phyloP scores from a whole-genome alignment of 768 basidiomycete genomes.

The Suillus ampliporus region DNA sequence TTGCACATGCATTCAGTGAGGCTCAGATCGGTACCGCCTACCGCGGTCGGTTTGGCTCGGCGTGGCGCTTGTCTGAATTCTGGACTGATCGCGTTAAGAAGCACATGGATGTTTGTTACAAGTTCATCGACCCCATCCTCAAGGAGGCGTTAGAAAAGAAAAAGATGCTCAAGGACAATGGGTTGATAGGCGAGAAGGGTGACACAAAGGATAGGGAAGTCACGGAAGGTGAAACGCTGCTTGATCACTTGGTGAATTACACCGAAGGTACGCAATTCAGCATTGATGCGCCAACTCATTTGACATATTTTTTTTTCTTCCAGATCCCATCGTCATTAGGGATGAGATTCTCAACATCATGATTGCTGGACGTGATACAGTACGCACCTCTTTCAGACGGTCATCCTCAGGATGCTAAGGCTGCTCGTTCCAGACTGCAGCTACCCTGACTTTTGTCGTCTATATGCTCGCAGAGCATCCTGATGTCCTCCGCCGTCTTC shows the following conservation, averaged over 20 bases:
- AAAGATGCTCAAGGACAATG: slow-evolving; percentile 19
- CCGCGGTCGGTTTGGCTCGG: slow-evolving; percentile 43
- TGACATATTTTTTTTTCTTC: slow-evolving; percentile 6
- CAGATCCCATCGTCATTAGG: slow-evolving; percentile 38
- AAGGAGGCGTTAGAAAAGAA: slow-evolving; percentile 47
- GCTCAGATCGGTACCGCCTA: slow-evolving; percentile 40
- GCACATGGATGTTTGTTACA: slow-evolving; percentile 46
- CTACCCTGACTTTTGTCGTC: slow-evolving; percentile 34
- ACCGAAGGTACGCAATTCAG: slow-evolving; percentile 50
- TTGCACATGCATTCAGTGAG: slow-evolving; percentile 45
- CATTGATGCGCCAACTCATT: background rate
- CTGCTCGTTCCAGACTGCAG: slow-evolving; percentile 29
- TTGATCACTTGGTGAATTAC: slow-evolving; percentile 59
- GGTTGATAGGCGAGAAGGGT: slow-evolving; percentile 14
- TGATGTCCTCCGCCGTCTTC: slow-evolving; percentile 32
- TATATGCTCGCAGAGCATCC: slow-evolving; percentile 37
- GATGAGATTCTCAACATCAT: slow-evolving; percentile 45
- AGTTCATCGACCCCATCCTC: slow-evolving; percentile 56
- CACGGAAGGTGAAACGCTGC: slow-evolving; percentile 48
- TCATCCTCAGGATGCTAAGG: background rate
- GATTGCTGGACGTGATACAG: slow-evolving; percentile 43
- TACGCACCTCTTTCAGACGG: slow-evolving; percentile 12
- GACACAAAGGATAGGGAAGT: slow-evolving; percentile 30
- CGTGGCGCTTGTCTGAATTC: slow-evolving; percentile 53
- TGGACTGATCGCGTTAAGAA: slow-evolving; percentile 47